phyloP scores from a whole-genome alignment of 2,329 filamentous ascomycete species.

The Clonostachys solani region DNA sequence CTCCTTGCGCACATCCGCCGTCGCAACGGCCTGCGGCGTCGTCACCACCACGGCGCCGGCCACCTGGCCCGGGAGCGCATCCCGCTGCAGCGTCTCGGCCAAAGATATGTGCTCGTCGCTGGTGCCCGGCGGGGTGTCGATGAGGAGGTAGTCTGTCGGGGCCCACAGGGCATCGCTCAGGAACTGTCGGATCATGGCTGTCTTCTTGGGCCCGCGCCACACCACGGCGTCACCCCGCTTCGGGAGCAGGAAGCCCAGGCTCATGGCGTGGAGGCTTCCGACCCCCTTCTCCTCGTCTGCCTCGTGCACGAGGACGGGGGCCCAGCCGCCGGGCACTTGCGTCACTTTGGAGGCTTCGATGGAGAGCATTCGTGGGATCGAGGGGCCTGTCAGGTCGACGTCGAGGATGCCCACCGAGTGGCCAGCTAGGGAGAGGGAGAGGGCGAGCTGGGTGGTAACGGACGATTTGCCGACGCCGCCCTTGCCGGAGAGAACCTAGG shows the following conservation, averaged over 20 bases:
- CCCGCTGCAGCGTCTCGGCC: constrained; percentile 74
- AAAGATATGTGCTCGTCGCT: constrained; percentile 97
- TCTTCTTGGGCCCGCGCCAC: constrained; percentile 98
- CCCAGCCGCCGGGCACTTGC: constrained; percentile 87
- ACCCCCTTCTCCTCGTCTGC: constrained; percentile 44
- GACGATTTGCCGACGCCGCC: constrained; percentile 97
- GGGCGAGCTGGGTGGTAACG: constrained; percentile 91
- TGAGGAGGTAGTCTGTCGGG: constrained; percentile 83
- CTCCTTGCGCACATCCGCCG: constrained; percentile 91
- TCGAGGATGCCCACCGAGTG: constrained; percentile 93
- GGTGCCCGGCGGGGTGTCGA: constrained; percentile 94
- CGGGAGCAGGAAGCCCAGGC: constrained; percentile 83
- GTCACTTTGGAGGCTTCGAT: constrained; percentile 87
- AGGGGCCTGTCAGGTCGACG: constrained; percentile 92
- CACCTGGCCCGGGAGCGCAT: constrained; percentile 62
- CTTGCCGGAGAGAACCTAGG: constrained; percentile 83
- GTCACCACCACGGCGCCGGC: constrained; percentile 91
- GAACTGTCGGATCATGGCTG: constrained; percentile 97
- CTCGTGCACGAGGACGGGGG: constrained; percentile 80
- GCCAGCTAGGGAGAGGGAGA: constrained; percentile 80
- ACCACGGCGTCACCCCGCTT: constrained; percentile 87
- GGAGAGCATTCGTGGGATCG: constrained; percentile 90
- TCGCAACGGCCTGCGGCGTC: constrained; percentile 90
- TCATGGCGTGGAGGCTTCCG: constrained; percentile 79
- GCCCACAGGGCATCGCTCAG: constrained; percentile 87